Evolutionary conservation across 805 yeast species (phyloP).

Genomic region (Starmerella apis): DNA sequence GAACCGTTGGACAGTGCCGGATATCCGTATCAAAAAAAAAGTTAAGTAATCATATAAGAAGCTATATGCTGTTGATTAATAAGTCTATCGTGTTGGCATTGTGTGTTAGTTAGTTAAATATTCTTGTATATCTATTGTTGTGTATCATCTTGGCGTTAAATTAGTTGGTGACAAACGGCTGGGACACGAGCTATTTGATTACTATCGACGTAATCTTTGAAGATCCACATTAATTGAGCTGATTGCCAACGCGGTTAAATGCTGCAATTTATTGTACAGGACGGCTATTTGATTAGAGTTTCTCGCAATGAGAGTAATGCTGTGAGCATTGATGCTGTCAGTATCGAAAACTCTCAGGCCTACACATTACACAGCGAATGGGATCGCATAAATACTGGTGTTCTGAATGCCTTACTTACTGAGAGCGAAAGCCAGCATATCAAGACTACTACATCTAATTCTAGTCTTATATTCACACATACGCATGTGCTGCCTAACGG

Average conservation of each 20-base stretch:
- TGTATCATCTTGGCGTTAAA: too few relatives aligned
- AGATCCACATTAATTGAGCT: too few relatives aligned
- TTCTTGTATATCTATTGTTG: too few relatives aligned
- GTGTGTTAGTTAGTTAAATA: too few relatives aligned
- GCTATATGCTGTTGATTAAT: too few relatives aligned
- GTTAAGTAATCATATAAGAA: too few relatives aligned
- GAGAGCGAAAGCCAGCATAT: not conserved
- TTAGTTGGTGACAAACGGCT: too few relatives aligned
- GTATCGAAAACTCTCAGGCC: not conserved
- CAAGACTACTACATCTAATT: not conserved
- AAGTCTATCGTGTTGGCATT: too few relatives aligned
- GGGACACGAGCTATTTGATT: too few relatives aligned
- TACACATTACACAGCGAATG: not conserved
- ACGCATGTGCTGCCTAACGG: slow-evolving; percentile 8
- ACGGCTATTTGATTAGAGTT: not conserved
- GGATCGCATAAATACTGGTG: not conserved
- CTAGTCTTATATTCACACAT: not conserved
- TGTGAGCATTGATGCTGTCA: not conserved
- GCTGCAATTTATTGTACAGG: not conserved
- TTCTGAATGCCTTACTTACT: not conserved
- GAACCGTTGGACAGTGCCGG: not conserved
- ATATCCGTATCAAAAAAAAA: too few relatives aligned
- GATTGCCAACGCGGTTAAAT: too few relatives aligned
- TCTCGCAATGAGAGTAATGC: not conserved
- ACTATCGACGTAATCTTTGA: too few relatives aligned